phyloP scores from a whole-genome alignment of 2,329 filamentous ascomycete species.

The Aspergillus thermomutatus region DNA sequence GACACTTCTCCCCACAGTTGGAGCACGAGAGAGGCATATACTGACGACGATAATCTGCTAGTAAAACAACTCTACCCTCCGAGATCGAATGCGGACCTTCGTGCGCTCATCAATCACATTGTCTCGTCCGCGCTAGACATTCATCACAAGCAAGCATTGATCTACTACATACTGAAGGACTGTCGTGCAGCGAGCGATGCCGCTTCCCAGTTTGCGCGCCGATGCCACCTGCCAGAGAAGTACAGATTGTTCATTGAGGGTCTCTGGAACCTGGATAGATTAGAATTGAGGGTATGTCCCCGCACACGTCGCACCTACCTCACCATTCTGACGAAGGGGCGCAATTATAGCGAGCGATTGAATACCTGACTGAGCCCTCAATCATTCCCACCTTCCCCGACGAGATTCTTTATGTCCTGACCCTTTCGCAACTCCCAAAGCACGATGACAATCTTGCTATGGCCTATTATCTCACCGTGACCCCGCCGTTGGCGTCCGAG shows the following conservation, averaged over 20 bases:
- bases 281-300: slow-evolving; percentile 59
- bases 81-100: slow-evolving; percentile 63
- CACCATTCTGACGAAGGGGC: slow-evolving; percentile 7
- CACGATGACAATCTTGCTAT: slow-evolving; percentile 65
- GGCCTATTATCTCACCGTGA: slow-evolving; percentile 74
- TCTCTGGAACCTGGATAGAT: slow-evolving; percentile 73
- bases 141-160: slow-evolving; percentile 76
- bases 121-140: slow-evolving; percentile 61
- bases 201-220: slow-evolving; percentile 58
- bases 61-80: slow-evolving; percentile 70
- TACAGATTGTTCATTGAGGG: slow-evolving; percentile 81
- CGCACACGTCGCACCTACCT: no score
- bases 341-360: slow-evolving; percentile 58
- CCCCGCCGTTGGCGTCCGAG: slow-evolving; percentile 65
- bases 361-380: slow-evolving; percentile 74
- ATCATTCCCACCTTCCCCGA: slow-evolving; percentile 78
- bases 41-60: slow-evolving; percentile 23
- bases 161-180: slow-evolving; percentile 82
- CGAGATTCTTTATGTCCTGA: slow-evolving; percentile 70
- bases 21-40: neutral
- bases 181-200: slow-evolving; percentile 55
- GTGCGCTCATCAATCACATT: slow-evolving; percentile 68
- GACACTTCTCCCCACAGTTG: slow-evolving; percentile 15
- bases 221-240: slow-evolving; percentile 66
- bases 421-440: slow-evolving; percentile 55